Percentiles rank a stretch among this genome's conserved stretches.
phyloP scores from a whole-genome alignment of 75 land plant genomes.

The Gnetum montanum region DNA sequence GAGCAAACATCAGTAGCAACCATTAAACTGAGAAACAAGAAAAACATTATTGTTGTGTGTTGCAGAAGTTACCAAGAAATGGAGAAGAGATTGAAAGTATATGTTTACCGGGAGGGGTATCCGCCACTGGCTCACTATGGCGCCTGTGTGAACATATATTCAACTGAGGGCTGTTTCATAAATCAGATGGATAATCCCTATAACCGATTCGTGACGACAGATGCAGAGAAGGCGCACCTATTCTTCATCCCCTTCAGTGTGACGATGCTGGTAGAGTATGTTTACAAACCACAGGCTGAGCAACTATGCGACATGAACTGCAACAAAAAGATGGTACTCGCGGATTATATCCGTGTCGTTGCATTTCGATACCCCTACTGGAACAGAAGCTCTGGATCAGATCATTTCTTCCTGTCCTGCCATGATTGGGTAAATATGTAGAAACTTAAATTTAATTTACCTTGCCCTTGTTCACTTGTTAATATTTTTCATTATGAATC shows the following conservation, averaged over 20 bases:
- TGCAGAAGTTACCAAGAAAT: conserved; percentile 67
- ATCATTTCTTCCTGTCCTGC: conserved; percentile 30
- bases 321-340: conserved; percentile 4
- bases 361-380: conserved; percentile 37
- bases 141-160: conserved; percentile 59
- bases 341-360: conserved; percentile 30
- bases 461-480: too few relatives aligned
- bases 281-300: conserved; percentile 5
- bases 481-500: too few relatives aligned
- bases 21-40: too few relatives aligned
- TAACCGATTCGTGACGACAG: conserved; percentile 26
- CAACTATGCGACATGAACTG: conserved; percentile 13
- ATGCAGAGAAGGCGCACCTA: conserved; percentile 54
- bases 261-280: conserved; percentile 38
- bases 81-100: conserved; percentile 69
- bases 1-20: too few relatives aligned
- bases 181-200: conserved; percentile 45
- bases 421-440: conserved; percentile 38
- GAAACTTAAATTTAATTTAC: too few relatives aligned
- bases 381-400: conserved; percentile 52
- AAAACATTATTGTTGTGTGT: background rate
- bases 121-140: conserved; percentile 67
- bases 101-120: conserved; percentile 63
- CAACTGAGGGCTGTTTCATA: conserved; percentile 68
- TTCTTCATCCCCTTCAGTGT: conserved; percentile 81